phyloP scores from a whole-genome alignment of 495 filamentous ascomycete species.

The Articulospora tetracladia region DNA sequence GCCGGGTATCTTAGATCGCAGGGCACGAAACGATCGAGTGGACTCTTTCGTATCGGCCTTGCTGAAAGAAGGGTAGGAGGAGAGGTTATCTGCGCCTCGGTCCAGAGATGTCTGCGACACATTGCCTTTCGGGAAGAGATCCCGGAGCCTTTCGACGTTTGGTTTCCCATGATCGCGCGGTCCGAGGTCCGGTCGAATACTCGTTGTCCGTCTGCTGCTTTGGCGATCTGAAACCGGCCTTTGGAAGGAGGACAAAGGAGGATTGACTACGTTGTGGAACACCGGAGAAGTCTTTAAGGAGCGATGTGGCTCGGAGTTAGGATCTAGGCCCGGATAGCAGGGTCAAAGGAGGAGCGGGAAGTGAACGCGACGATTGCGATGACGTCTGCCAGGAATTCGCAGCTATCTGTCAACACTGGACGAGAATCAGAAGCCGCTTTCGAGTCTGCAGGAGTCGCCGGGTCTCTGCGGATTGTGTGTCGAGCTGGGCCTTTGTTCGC shows the following conservation, averaged over 20 bases:
- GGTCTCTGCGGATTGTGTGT: no score
- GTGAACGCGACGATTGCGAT: no score
- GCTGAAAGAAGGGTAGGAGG: constrained; percentile 86
- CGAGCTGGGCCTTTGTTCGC: no score
- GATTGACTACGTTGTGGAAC: no score
- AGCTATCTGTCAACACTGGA: no score
- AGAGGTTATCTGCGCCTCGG: constrained; percentile 36
- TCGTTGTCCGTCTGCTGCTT: not conserved
- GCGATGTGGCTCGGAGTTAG: constrained; percentile 4
- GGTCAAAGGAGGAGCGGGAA: not conserved
- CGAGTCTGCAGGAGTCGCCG: no score
- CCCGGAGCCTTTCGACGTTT: constrained; percentile 67
- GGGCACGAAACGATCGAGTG: constrained; percentile 76
- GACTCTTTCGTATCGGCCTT: constrained; percentile 96
- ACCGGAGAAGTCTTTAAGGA: not conserved
- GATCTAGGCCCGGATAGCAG: not conserved
- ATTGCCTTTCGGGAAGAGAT: constrained; percentile 27
- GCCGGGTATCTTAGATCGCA: constrained; percentile 57
- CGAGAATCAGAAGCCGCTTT: no score
- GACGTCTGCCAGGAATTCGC: no score
- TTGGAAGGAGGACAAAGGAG: no score
- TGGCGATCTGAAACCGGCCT: not conserved
- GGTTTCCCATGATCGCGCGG: constrained; percentile 74
- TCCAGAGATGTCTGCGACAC: constrained; percentile 30
- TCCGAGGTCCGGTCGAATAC: not conserved